phyloP scores from a whole-genome alignment of 2,329 filamentous ascomycete species.

The Scedosporium boydii region DNA sequence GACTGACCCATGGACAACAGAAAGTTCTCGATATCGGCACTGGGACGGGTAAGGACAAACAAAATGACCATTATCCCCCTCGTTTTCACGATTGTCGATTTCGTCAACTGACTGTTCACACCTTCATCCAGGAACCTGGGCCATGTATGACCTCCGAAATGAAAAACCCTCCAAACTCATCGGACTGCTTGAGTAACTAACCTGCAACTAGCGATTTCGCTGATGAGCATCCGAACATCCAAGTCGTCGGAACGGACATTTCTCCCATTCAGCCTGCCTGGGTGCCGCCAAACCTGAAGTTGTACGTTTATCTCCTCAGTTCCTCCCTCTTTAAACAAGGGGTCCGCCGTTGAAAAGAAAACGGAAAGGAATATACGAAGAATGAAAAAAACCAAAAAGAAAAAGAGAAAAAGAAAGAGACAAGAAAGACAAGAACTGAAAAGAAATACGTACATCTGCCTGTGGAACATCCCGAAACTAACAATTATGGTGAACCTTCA shows the following conservation, averaged over 20 bases:
- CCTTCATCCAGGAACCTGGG: slow-evolving; percentile 34
- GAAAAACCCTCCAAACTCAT: background rate
- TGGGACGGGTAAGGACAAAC: slow-evolving; percentile 31
- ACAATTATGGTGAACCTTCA: background rate
- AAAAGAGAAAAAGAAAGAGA: no score
- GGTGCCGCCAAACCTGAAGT: slow-evolving; percentile 31
- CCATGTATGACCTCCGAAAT: slow-evolving; percentile 11
- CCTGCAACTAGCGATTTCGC: slow-evolving; percentile 35
- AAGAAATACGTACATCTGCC: no score
- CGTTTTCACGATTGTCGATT: slow-evolving; percentile 33
- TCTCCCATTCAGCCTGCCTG: slow-evolving; percentile 46
- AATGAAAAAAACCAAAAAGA: no score
- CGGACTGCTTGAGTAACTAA: background rate
- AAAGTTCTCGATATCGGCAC: slow-evolving; percentile 39
- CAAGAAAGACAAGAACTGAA: no score
- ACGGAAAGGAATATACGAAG: slow-evolving; percentile 17
- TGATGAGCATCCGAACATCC: slow-evolving; percentile 31
- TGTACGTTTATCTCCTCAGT: slow-evolving; percentile 9
- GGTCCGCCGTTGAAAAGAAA: no score
- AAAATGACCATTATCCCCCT: no score
- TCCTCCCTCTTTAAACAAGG: slow-evolving; percentile 24
- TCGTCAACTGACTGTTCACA: slow-evolving; percentile 22
- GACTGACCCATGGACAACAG: background rate
- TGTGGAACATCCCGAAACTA: no score
- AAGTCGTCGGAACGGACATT: slow-evolving; percentile 42